A percentile compares a stretch with the other conserved stretches of the same genome.
Evolutionary conservation across 306 rosid species (phyloP).

Genomic region (Pterocarpus macrocarpus): DNA sequence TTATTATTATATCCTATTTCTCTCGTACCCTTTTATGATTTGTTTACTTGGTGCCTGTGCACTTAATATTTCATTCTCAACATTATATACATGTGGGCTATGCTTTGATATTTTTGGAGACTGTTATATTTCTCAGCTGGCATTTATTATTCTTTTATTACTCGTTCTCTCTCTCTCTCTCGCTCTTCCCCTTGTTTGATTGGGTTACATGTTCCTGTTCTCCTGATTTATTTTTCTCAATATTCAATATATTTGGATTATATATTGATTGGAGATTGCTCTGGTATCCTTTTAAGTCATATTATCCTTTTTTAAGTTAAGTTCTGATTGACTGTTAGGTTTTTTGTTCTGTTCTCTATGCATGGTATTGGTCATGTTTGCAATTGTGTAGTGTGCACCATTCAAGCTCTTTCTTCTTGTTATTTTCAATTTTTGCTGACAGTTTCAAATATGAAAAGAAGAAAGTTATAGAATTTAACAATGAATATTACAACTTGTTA

Average conservation of each 20-base stretch:
- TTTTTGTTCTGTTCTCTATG: background rate
- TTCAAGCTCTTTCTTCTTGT: background rate
- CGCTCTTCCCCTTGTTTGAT: background rate
- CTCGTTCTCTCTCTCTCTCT: background rate
- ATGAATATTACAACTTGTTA: constrained; percentile 8
- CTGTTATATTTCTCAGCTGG: background rate
- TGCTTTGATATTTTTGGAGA: background rate
- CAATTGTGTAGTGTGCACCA: background rate
- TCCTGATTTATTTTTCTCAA: background rate
- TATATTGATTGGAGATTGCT: background rate
- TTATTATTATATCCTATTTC: too few species aligned
- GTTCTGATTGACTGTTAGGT: background rate
- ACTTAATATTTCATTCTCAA: background rate
- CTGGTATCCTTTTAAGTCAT: background rate
- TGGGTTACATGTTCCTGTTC: background rate
- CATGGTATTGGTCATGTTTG: background rate
- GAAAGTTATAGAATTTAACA: background rate
- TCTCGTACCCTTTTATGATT: background rate
- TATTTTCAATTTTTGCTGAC: background rate
- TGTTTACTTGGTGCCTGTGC: background rate
- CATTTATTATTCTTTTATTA: background rate
- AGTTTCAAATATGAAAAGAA: constrained; percentile 9
- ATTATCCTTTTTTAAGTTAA: background rate
- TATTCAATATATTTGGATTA: background rate
- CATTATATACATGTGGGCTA: background rate